Base-by-base conservation (phyloP, 139 green algal genomes). In the Chlorella sp. region DNA sequence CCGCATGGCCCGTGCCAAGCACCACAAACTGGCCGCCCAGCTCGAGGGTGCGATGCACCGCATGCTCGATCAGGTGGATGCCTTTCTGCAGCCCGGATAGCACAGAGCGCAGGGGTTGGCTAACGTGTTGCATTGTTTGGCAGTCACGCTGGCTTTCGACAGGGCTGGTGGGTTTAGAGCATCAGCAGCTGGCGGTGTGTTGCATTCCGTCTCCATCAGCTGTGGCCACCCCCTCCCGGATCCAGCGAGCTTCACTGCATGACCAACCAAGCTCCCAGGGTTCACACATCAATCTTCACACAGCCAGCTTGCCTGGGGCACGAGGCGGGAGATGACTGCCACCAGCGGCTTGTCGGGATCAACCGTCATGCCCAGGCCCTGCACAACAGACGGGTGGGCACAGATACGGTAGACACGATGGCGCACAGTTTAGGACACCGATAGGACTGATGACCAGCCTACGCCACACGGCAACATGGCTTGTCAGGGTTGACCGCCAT, bases 51-150 rank as follows among this genome's bases (percentile, higher is more conserved):
- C 90, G 88, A 48, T 87, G 83, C 43, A 98, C 89, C 24, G 94
- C 92, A 54, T 94, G 91, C 77, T 91, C 85, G 82, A 99, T 98
- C 36, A 99, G 92, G 84, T 98, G 95, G 76, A 98, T 96, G 85
- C 97, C 97, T 88, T 96, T 97, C 81, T 97, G 95, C 32, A 34
- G 1, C 6, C 0, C 1, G 74, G 74, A 2, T 46, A 48, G 48
- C n/a, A n/a, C 19, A 30, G 36, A 9, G 41, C 16, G 36, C 9
- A 43, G 16, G 9, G 17, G 72, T 1, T 44, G 69, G 4, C 7
- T 13, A 58, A 58, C n/a, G n/a, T n/a, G n/a, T n/a, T n/a, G n/a
- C n/a, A n/a, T n/a, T n/a, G n/a, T n/a, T n/a, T n/a, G n/a, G n/a
- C n/a, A n/a, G n/a, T n/a, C n/a, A n/a, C n/a, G n/a, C n/a, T n/a